Evolutionary conservation across 129 eudicot genomes (phyloP).

Genomic region (Arctium minus): DNA sequence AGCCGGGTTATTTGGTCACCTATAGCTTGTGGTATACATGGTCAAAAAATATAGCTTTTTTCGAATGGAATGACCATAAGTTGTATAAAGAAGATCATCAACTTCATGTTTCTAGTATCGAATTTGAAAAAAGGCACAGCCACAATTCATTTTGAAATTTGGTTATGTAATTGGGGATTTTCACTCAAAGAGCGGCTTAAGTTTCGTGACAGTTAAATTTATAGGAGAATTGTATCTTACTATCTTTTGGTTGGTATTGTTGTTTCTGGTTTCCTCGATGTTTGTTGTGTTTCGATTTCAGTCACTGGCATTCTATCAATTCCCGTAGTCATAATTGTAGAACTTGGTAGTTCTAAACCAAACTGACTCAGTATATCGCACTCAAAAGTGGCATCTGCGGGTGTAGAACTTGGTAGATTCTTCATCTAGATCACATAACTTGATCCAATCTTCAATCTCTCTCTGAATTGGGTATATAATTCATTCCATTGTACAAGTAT

Average conservation of each 20-base stretch:
- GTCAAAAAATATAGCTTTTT: too few relatives aligned
- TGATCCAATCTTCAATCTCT: too few relatives aligned
- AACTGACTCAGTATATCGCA: neutral
- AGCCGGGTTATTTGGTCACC: too few relatives aligned
- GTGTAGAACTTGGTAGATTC: neutral
- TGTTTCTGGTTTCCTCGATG: too few relatives aligned
- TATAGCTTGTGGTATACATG: too few relatives aligned
- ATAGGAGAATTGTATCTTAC: neutral
- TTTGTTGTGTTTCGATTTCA: too few relatives aligned
- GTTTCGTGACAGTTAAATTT: neutral
- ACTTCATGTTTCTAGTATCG: neutral
- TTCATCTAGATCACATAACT: too few relatives aligned
- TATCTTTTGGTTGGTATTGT: too few relatives aligned
- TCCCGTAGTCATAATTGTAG: neutral
- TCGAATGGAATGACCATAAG: too few relatives aligned
- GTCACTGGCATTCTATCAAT: neutral
- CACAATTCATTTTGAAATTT: neutral
- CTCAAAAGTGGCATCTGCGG: neutral
- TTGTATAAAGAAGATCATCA: neutral
- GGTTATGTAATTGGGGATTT: neutral
- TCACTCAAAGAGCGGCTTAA: neutral
- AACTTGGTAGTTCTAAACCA: neutral
- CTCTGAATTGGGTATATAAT: too few relatives aligned
- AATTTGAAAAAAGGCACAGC: neutral
- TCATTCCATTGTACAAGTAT: neutral